Evolutionary conservation across 2,329 filamentous ascomycete species (phyloP).

Genomic region (Chaetothyriales sp.): DNA sequence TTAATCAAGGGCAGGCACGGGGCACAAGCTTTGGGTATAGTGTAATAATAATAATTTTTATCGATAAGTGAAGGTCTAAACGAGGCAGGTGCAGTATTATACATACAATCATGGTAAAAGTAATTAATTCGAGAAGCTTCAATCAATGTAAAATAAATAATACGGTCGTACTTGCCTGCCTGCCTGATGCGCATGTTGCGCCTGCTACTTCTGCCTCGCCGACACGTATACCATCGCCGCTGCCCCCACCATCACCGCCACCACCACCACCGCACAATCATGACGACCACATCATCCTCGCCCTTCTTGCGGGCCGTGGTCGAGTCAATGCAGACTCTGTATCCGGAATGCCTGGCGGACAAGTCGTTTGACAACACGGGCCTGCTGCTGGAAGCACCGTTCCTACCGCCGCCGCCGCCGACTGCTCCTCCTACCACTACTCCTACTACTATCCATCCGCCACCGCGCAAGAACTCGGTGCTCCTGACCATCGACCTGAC

Average conservation of each 20-base stretch:
- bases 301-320: constrained; percentile 57
- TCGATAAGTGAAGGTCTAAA: no score
- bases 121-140: no score
- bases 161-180: no score
- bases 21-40: no score
- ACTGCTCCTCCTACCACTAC: no score
- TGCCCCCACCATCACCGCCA: background rate
- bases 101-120: no score
- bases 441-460: no score
- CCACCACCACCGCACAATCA: background rate
- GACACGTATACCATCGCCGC: background rate
- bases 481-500: constrained; percentile 86
- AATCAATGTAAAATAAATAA: no score
- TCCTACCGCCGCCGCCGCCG: constrained; percentile 38
- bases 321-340: constrained; percentile 66
- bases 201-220: background rate
- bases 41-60: no score
- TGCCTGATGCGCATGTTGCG: no score
- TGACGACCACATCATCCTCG: constrained; percentile 20
- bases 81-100: no score
- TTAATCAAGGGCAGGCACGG: no score
- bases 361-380: constrained; percentile 95
- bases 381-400: constrained; percentile 54
- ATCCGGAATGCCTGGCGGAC: constrained; percentile 78
- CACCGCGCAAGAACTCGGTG: constrained; percentile 51